Evolutionary conservation across 352 stramenopile genomes (phyloP).

Genomic region (Pythium rhizo-oryzae): DNA sequence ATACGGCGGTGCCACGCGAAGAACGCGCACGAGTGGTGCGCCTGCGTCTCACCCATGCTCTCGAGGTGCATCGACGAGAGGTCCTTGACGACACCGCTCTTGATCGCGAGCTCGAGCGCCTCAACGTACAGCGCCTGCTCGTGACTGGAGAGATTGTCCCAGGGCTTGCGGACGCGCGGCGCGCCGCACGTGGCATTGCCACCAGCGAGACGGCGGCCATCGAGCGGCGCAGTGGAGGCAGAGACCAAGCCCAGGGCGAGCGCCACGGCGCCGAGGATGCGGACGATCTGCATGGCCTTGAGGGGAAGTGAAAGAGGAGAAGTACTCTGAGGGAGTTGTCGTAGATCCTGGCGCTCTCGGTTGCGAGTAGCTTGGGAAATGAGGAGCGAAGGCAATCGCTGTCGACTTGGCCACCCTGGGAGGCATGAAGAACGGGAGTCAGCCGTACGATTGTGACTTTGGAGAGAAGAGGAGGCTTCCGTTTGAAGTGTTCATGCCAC

Average conservation of each 20-base stretch:
- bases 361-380: constrained; percentile 12
- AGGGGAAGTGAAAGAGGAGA: neutral
- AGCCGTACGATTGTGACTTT: neutral
- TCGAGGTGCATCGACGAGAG: constrained; percentile 58
- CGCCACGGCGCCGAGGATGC: constrained; percentile 12
- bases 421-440: no score
- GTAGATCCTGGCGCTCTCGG: neutral
- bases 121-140: constrained; percentile 66
- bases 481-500: neutral
- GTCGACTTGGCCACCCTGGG: no score
- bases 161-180: constrained; percentile 54
- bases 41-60: constrained; percentile 48
- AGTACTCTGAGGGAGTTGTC: neutral
- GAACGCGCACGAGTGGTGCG: constrained; percentile 57
- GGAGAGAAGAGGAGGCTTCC: neutral
- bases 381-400: no score
- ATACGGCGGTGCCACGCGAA: constrained; percentile 68
- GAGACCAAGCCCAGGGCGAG: constrained; percentile 13
- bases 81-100: constrained; percentile 46
- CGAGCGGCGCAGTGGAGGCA: neutral
- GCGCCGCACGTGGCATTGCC: constrained; percentile 50
- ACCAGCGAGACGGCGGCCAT: constrained; percentile 36
- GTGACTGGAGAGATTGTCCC: constrained; percentile 38
- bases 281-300: constrained; percentile 17
- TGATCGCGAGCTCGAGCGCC: constrained; percentile 43